phyloP scores from a whole-genome alignment of 2,329 filamentous ascomycete genomes.

The Clonostachys sp. region DNA sequence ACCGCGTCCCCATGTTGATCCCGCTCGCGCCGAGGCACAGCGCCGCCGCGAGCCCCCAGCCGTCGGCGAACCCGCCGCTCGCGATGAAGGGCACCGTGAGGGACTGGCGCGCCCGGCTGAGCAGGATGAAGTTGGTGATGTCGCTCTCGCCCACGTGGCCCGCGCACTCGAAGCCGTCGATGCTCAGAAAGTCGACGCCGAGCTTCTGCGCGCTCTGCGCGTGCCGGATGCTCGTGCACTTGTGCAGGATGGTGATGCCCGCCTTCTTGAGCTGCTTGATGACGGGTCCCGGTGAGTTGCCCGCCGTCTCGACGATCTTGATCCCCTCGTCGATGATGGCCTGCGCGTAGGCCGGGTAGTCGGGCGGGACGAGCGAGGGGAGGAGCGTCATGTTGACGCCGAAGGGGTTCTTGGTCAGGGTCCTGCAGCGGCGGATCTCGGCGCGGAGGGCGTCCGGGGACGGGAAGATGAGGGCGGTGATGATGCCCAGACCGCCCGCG shows the following conservation, averaged over 20 bases:
- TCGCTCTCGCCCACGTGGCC: conserved; percentile 84
- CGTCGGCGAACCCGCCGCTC: conserved; percentile 92
- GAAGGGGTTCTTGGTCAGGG: conserved; percentile 76
- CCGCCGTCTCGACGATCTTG: conserved; percentile 87
- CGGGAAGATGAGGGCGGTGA: conserved; percentile 89
- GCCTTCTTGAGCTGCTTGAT: conserved; percentile 84
- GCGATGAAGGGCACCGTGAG: conserved; percentile 90
- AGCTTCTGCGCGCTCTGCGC: conserved; percentile 88
- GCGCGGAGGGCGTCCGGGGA: conserved; percentile 86
- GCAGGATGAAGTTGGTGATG: conserved; percentile 85
- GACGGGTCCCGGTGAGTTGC: conserved; percentile 82
- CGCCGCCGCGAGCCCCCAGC: conserved; percentile 86
- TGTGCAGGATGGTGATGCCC: conserved; percentile 80
- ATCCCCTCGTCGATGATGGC: conserved; percentile 92
- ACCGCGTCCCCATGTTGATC: conserved; percentile 97
- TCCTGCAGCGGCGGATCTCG: conserved; percentile 84
- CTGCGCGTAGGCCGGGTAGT: conserved; percentile 89
- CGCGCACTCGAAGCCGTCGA: conserved; percentile 97
- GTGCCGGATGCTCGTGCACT: conserved; percentile 95
- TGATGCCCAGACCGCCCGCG: conserved; percentile 76
- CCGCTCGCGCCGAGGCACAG: conserved; percentile 86
- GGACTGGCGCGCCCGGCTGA: conserved; percentile 78
- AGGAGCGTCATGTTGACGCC: conserved; percentile 94
- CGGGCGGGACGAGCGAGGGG: conserved; percentile 81
- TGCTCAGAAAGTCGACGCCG: conserved; percentile 92